These are phyloP conservation scores for Cercophora samala DNA, from an alignment of 495 filamentous ascomycete species.

Conservation along the genomic window DNA sequence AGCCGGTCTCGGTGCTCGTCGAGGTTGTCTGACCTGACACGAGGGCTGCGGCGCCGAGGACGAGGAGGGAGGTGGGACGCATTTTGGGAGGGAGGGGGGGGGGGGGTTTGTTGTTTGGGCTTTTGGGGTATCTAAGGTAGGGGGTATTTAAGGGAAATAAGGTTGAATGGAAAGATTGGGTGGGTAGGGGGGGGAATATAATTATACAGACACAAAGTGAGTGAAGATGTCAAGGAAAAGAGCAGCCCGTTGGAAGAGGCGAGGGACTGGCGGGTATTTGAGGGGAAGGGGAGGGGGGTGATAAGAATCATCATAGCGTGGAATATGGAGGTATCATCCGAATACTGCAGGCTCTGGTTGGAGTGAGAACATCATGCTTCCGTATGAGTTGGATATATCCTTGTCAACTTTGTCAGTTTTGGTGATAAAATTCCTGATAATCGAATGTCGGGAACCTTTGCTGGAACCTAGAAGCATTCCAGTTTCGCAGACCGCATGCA, in stretches of 20 bases:
- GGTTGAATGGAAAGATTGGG: not conserved
- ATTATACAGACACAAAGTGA: not conserved
- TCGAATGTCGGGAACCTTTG: too few species aligned
- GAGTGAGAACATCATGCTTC: not conserved
- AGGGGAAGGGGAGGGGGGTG: not conserved
- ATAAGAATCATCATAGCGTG: not conserved
- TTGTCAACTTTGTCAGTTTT: not conserved
- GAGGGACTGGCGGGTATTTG: not conserved
- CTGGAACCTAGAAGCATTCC: too few species aligned
- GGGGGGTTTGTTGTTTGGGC: not conserved
- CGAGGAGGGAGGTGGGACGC: constrained; percentile 15
- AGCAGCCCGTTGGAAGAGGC: not conserved
- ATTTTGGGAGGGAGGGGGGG: constrained; percentile 10
- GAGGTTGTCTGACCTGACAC: constrained; percentile 45
- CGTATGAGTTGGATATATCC: not conserved
- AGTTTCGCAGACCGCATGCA: too few species aligned
- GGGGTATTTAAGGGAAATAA: not conserved
- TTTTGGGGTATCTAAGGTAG: not conserved
- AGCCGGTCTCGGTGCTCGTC: constrained; percentile 60
- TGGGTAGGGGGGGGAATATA: too few species aligned
- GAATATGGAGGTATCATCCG: not conserved
- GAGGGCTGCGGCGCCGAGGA: constrained; percentile 7
- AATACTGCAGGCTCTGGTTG: not conserved
- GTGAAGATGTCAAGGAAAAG: not conserved
- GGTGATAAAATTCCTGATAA: too few species aligned